Evolutionary conservation across 495 filamentous ascomycete genomes (phyloP), one percentile per base, ranked within the genome.

Genomic region (Aspergillus bertholletiae): DNA sequence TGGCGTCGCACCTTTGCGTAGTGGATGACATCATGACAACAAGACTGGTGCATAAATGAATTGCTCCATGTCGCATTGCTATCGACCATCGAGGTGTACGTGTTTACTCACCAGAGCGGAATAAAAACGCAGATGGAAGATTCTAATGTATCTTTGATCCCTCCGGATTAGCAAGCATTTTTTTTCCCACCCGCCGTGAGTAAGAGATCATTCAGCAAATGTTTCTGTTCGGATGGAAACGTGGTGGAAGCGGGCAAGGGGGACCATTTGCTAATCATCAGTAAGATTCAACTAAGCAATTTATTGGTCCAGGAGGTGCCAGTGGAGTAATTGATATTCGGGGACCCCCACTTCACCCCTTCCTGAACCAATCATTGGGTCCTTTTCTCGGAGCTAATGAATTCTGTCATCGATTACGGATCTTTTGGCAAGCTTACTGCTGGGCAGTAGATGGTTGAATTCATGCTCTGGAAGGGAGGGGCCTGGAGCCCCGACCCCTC

Each of bases 391-490:
- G 59, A 60, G 58, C 39, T 43, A 43, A 12, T 21, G 39, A 22
- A 22, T 22, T 72, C 62, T 59, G 71, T 71, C 54, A 72, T 72
- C 63, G 53, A 67, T 74, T 61, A 72, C 71, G 65, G 66, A 70
- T 68, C 50, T 17, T 48, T 55, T 53, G 22, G 35, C 44, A n/a
- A n/a, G n/a, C n/a, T n/a, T n/a, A n/a, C n/a, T n/a, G n/a, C n/a
- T n/a, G n/a, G n/a, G n/a, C n/a, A n/a, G n/a, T n/a, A n/a, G n/a
- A n/a, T n/a, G n/a, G n/a, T n/a, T n/a, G n/a, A n/a, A n/a, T n/a
- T n/a, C n/a, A n/a, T n/a, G n/a, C n/a, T n/a, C n/a, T n/a, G n/a
- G n/a, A n/a, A n/a, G n/a, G n/a, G n/a, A n/a, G n/a, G n/a, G n/a
- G n/a, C n/a, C n/a, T n/a, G n/a, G n/a, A n/a, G n/a, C n/a, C n/a